Evolutionary conservation across 2,329 filamentous ascomycete species (phyloP).

Genomic region (Colletotrichum orbiculare): DNA sequence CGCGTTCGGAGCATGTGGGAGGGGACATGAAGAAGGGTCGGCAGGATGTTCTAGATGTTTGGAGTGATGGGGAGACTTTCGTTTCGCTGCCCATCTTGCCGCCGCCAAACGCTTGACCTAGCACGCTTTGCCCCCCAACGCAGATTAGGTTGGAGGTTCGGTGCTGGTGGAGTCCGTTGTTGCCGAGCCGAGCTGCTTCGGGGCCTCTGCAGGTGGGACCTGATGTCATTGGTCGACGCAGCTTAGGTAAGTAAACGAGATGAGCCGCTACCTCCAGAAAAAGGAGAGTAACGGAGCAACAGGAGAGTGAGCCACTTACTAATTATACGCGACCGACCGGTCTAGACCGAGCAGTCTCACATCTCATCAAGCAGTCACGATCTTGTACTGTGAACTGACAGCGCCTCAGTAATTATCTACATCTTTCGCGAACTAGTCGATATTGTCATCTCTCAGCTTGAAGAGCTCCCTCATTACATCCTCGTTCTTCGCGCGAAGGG

Average conservation of each 20-base stretch:
- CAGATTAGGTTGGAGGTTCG: slow-evolving; percentile 1
- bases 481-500: slow-evolving; percentile 76
- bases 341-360: too few species aligned
- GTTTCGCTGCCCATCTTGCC: slow-evolving; percentile 32
- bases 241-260: slow-evolving; percentile 25
- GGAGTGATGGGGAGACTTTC: slow-evolving; percentile 33
- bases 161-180: slow-evolving; percentile 29
- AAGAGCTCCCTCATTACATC: slow-evolving; percentile 84
- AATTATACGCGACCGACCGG: too few species aligned
- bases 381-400: slow-evolving; percentile 1
- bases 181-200: slow-evolving; percentile 35
- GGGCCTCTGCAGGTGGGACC: slow-evolving; percentile 10
- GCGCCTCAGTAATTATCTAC: too few species aligned
- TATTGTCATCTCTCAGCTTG: slow-evolving; percentile 75
- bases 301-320: too few species aligned
- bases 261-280: slow-evolving; percentile 21
- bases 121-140: too few species aligned
- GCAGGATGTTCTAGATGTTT: slow-evolving; percentile 26
- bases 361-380: neutral
- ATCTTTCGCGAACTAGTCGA: slow-evolving; percentile 55
- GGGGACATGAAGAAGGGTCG: slow-evolving; percentile 30
- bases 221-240: slow-evolving; percentile 32
- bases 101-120: slow-evolving; percentile 25
- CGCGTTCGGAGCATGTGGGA: slow-evolving; percentile 34
- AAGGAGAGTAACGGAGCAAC: neutral